Evolutionary conservation across 1,284 basidiomycete species (phyloP), one percentile per base, ranked within the genome.

Genomic region (Cystobasidium pallidum): DNA sequence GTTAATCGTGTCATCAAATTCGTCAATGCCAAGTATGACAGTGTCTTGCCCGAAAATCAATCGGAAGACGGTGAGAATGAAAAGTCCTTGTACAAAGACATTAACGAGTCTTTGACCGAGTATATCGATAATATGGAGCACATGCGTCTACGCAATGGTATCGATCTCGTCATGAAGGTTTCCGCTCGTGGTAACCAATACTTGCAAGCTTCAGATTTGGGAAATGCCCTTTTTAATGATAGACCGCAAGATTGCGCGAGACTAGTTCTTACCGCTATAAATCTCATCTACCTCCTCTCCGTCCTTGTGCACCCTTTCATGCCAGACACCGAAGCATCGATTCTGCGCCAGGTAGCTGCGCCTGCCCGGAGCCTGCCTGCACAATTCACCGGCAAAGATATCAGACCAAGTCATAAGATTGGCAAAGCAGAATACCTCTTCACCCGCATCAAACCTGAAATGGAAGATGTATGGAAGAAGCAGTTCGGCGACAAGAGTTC

Each of bases 1-100:
- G 91, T 98, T 77, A 99, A 99, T 82, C 91, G 95, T 57, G 86
- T 85, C 58, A 77, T 98, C 80, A 97, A 96, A 81, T 99, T 99
- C 79, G 86, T 93, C 63, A 87, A 89, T 15, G 91, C 92, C 41
- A 93, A 94, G 81, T 96, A 91, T 81, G 86, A 89, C 73, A 84
- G 90, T 52, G 81, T 89, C 58, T 84, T 98, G 28, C 94, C 94
- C 13, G 91, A 93, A 74, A 85, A 88, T 64, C 85, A 84, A 24
- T 90, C 91, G 76, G 82, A 83, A 26, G 85, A 86, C 11, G 91
- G 91, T 3, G 78, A 88, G 34, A 67, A 76, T 3, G 79, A 80
- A 78, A 83, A 86, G 26, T 88, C 88, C 65, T 96, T 98, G 80
- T 84, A 94, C 76, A 80, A 86, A 15, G 90, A 92, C 64, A 84